These are phyloP conservation scores for Entomophthora muscae DNA, from an alignment of 371 early-diverging fungal species.

Conservation along the genomic window DNA sequence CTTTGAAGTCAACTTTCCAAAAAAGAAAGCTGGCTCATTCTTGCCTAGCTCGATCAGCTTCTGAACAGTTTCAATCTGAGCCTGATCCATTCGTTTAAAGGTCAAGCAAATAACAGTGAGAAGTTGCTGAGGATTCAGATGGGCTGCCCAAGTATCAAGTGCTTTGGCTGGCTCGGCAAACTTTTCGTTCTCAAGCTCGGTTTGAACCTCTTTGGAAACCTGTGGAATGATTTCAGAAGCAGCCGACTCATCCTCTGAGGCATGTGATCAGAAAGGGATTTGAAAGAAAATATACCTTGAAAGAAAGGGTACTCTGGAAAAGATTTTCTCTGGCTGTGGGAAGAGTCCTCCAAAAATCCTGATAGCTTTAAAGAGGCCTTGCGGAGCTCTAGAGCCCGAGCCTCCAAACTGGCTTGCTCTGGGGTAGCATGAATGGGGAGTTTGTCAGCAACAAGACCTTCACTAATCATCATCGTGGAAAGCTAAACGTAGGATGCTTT, in stretches of 20 bases:
- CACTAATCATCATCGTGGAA: background rate
- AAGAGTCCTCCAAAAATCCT: background rate
- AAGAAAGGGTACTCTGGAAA: background rate
- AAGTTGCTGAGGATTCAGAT: background rate
- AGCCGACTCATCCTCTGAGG: background rate
- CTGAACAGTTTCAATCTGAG: background rate
- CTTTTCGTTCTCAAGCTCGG: background rate
- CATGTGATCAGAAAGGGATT: background rate
- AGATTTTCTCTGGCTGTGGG: background rate
- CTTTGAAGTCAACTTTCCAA: background rate
- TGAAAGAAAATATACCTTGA: background rate
- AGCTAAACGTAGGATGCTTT: too few relatives aligned
- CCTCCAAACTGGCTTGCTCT: background rate
- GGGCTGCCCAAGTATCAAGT: background rate
- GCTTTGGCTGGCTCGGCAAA: background rate
- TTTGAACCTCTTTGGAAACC: background rate
- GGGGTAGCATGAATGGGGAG: background rate
- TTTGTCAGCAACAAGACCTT: background rate
- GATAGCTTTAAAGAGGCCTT: background rate
- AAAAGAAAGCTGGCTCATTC: constrained; percentile 7
- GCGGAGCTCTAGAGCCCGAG: background rate
- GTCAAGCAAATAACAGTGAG: background rate
- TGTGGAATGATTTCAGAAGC: background rate
- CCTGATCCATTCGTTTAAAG: background rate
- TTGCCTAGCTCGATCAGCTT: background rate